Base-by-base conservation (phyloP, 495 filamentous ascomycete species). In the Talaromyces wortmannii region DNA sequence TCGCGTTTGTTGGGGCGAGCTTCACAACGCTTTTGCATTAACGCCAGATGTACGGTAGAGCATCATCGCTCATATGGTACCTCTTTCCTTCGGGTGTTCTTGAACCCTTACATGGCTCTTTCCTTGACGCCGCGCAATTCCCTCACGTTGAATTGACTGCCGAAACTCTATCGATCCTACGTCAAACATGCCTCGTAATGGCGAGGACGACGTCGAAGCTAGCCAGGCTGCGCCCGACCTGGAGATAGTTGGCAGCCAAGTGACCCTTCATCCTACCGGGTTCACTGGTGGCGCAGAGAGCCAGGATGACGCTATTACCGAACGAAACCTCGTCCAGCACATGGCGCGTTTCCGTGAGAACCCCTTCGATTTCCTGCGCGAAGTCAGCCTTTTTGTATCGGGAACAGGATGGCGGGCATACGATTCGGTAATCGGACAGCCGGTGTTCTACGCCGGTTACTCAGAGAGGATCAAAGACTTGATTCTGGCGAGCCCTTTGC, bases 381-480 rank as follows among this genome's bases (percentile, higher is more conserved):
- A 98, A 75, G 86, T 97, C 56, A 89, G 85, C 53, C 75, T 95
- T 45, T 89, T 97, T 68, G 86, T 96, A 58, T 90, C 87, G 5
- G 94, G 94, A 51, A 86, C 86, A 4, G 91, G 90, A 53, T 98
- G 94, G 94, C 84, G 94, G 52, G 87, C 87, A 57, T 98, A 98
- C 75, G 90, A 97, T 67, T 76, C 88, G 52, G 78, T 90, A 58
- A 83, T 97, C 59, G 94, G 94, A 11, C 92, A 96, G 67, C 89
- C 90, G 0, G 86, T 97, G 36, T 97, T 91, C 76, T 97, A 97
- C 67, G 72, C 85, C 6, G 94, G 94, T 15, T 98, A 95, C 70
- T 84, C 84, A 36, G 94, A 97, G 56, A 82, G 88, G 45, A 97
- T 98, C 83, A 95, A 87, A 71, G 68, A 70, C 13, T 70, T 74